Evolutionary conservation across 2,329 filamentous ascomycete species (phyloP).

Genomic region (Aspergillus tubingensis): DNA sequence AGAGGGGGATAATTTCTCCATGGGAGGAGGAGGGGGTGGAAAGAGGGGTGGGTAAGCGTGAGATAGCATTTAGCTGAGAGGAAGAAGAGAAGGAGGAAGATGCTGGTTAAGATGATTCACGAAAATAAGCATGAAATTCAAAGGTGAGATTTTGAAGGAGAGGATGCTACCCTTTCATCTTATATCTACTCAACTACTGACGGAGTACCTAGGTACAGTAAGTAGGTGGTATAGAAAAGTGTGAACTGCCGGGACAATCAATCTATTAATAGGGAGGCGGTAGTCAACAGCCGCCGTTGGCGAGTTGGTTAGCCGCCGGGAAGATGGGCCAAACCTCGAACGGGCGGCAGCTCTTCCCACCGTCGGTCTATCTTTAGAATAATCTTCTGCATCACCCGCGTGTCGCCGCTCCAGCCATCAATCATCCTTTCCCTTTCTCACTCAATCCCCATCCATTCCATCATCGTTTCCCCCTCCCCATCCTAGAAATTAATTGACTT

Average conservation of each 20-base stretch:
- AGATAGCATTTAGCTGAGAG: no score
- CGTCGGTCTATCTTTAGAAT: conserved; percentile 36
- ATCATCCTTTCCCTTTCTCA: conserved; percentile 21
- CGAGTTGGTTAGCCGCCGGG: conserved; percentile 3
- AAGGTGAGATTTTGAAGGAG: no score
- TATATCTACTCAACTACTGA: no score
- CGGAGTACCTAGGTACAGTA: no score
- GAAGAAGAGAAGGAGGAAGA: no score
- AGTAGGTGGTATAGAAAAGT: no score
- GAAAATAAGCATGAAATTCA: no score
- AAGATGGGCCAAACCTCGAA: not conserved
- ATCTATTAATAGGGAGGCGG: conserved; percentile 9
- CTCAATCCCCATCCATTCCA: conserved; percentile 15
- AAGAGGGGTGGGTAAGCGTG: no score
- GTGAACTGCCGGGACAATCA: not conserved
- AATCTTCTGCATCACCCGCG: conserved; percentile 34
- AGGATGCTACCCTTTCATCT: no score
- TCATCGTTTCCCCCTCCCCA: not conserved
- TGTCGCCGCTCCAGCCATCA: conserved; percentile 24
- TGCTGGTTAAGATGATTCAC: no score
- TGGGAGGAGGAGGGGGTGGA: no score
- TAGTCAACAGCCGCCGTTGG: conserved; percentile 9
- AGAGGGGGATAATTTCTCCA: not conserved
- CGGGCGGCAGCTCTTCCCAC: conserved; percentile 3
- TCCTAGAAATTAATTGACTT: conserved; percentile 5